Percentiles rank a stretch among this genome's conserved stretches.
Evolutionary conservation across 2,329 filamentous ascomycete species (phyloP).

Genomic region (Celoporthe dispersa): DNA sequence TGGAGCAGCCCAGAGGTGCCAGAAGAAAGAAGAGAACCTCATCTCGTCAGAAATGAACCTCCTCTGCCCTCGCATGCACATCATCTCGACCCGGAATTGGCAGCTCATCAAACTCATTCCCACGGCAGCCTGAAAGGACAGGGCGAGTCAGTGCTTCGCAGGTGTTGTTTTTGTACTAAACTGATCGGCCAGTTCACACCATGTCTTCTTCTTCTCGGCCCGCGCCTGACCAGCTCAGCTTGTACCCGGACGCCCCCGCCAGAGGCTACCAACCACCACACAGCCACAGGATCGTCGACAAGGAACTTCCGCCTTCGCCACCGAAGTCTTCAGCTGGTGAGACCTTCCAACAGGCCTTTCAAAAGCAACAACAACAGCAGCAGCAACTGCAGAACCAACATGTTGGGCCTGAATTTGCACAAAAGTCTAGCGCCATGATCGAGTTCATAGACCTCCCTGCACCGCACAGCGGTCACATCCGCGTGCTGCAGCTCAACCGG

Average conservation of each 20-base stretch:
- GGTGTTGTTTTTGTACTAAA: neutral
- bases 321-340: constrained; percentile 25
- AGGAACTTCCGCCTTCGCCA: constrained; percentile 27
- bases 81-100: neutral
- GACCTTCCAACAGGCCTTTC: constrained; percentile 20
- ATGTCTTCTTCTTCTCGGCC: constrained; percentile 8
- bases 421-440: constrained; percentile 52
- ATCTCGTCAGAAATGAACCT: constrained; percentile 9
- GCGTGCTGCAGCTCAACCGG: constrained; percentile 85
- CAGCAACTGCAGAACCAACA: constrained; percentile 15
- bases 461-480: constrained; percentile 80
- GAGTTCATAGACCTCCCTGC: constrained; percentile 77
- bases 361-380: constrained; percentile 19
- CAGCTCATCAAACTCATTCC: constrained; percentile 6
- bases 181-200: neutral
- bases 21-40: neutral
- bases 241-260: neutral
- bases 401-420: neutral
- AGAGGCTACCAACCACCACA: constrained; percentile 8
- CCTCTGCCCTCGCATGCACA: neutral
- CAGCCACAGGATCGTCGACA: constrained; percentile 23
- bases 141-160: neutral
- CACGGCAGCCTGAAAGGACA: neutral
- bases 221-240: neutral
- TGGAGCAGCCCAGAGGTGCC: neutral